Base-by-base conservation (phyloP, 2,329 filamentous ascomycete genomes). In the Sclerotinia trifoliorum region DNA sequence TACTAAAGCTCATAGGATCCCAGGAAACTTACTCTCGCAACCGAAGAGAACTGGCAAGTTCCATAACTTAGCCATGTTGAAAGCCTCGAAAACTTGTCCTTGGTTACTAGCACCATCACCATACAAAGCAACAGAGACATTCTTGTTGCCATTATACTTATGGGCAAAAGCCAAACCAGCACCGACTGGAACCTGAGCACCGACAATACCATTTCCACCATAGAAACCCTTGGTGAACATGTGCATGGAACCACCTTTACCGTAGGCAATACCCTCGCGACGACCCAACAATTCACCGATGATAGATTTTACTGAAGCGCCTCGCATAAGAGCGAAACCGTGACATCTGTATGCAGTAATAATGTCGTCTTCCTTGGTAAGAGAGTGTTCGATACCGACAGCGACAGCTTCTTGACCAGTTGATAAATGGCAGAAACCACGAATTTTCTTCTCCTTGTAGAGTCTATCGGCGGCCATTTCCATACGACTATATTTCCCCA, bases 381-480 rank as follows among this genome's bases (percentile, higher is more conserved):
- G 91, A 74, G 94, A 94, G 80, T 97, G 92, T 84, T 99, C 95
- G 78, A 99, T 98, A 80, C 95, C 95, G 76, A 94, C 90, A 69
- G 95, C 93, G 74, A 99, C 95, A 73, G 95, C 95, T 86, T 99
- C 95, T 83, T 99, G 95, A 72, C 95, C 95, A 70, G 91, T 96
- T 69, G 95, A 98, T 82, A 99, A 83, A 84, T 99, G 95, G 85
- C 95, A 99, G 91, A 99, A 99, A 84, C 95, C 95, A 77, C 95
- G 92, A 77, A 99, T 98, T 88, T 99, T 98, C 90, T 99, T 99
- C 86, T 98, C 95, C 86, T 99, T 99, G 92, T 99, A 99, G 78
- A 99, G 86, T 80, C 94, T 89, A 80, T 99, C 95, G 83, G 95
- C 93, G 74, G 94, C 94, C 94, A 99, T 97, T 84, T 99, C 95